Evolutionary conservation across 2,329 filamentous ascomycete species (phyloP).

Genomic region (Phoma sp.): DNA sequence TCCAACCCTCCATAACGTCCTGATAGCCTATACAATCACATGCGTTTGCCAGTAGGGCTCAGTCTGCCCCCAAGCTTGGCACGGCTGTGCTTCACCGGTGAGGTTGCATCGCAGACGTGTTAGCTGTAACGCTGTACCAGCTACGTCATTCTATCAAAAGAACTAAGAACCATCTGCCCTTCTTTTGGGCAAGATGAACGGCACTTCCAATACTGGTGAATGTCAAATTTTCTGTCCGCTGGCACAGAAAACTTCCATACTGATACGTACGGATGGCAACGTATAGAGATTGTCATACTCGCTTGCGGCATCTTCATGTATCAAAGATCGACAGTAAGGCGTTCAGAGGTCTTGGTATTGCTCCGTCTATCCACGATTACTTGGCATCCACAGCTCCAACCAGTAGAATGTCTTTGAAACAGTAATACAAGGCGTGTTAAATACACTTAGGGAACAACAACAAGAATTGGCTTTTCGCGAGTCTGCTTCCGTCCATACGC

Average conservation of each 20-base stretch:
- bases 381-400: slow-evolving; percentile 1
- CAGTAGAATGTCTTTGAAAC: neutral
- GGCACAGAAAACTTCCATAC: neutral
- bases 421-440: neutral
- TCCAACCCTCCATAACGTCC: too few relatives aligned
- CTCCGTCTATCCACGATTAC: neutral
- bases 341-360: neutral
- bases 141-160: neutral
- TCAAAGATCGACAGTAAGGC: neutral
- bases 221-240: too few relatives aligned
- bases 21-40: too few relatives aligned
- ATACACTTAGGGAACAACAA: neutral
- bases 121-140: neutral
- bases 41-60: too few relatives aligned
- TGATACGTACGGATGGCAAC: neutral
- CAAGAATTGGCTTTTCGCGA: neutral
- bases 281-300: neutral
- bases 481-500: neutral
- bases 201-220: too few relatives aligned
- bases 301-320: neutral
- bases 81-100: neutral
- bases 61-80: neutral
- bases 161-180: too few relatives aligned
- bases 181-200: too few relatives aligned
- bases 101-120: neutral